A percentile compares a stretch with the other conserved stretches of the same genome.
These are phyloP conservation scores for Nannizzia gypsea DNA, from an alignment of 2,329 filamentous ascomycete species.

Conservation along the genomic window DNA sequence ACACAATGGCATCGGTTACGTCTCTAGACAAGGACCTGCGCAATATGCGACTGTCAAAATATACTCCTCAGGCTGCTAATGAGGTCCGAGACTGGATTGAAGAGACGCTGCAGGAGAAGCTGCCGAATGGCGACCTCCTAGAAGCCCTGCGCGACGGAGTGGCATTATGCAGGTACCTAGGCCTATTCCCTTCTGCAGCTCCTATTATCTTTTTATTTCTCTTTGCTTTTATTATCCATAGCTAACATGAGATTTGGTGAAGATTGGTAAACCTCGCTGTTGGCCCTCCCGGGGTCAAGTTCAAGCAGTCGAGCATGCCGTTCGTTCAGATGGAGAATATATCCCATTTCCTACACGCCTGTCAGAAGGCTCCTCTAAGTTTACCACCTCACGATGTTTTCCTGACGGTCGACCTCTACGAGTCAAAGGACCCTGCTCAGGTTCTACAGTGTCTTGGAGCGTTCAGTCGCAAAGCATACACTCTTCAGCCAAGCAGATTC, in stretches of 20 bases:
- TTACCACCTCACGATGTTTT: conserved; percentile 92
- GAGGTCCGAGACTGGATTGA: conserved; percentile 83
- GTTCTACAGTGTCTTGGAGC: conserved; percentile 85
- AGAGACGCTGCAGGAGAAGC: conserved; percentile 58
- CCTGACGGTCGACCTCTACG: conserved; percentile 91
- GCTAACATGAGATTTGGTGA: background rate
- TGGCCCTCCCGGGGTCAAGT: conserved; percentile 69
- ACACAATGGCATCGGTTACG: conserved; percentile 75
- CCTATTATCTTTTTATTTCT: conserved; percentile 19
- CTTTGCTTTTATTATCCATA: background rate
- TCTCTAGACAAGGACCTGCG: conserved; percentile 93
- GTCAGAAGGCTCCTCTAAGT: conserved; percentile 71
- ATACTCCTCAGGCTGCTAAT: conserved; percentile 79
- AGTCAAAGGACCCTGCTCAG: conserved; percentile 89
- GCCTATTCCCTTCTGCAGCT: background rate
- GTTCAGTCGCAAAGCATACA: conserved; percentile 77
- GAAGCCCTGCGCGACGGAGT: conserved; percentile 83
- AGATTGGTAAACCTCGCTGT: conserved; percentile 73
- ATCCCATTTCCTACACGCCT: conserved; percentile 82
- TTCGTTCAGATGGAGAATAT: conserved; percentile 99
- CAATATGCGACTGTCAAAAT: conserved; percentile 81
- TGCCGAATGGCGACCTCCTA: conserved; percentile 65
- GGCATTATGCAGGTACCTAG: conserved; percentile 71
- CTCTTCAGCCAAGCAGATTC: conserved; percentile 61
- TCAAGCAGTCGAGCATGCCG: conserved; percentile 86